phyloP scores from a whole-genome alignment of 2,329 filamentous ascomycete species.

The Beauveria sp. region DNA sequence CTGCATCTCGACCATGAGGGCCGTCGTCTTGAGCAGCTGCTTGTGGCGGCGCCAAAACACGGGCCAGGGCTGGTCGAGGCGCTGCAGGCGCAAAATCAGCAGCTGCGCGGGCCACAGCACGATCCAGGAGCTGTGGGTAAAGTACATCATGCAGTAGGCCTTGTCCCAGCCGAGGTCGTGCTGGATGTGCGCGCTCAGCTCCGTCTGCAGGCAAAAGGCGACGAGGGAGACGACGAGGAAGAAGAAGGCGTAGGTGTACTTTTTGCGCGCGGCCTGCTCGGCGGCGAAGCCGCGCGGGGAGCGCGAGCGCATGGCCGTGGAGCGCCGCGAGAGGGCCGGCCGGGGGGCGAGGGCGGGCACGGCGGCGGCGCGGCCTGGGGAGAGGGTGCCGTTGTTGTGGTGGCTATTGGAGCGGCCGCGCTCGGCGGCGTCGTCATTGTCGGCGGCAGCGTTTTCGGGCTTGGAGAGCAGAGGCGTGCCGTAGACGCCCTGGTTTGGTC shows the following conservation, averaged over 20 bases:
- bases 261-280: conserved; percentile 53
- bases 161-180: conserved; percentile 91
- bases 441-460: conserved; percentile 17
- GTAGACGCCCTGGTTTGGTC: conserved; percentile 38
- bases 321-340: conserved; percentile 34
- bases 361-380: conserved; percentile 20
- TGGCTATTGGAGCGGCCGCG: conserved; percentile 17
- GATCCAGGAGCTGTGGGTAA: conserved; percentile 92
- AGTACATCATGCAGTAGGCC: conserved; percentile 98
- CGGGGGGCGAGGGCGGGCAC: conserved; percentile 16
- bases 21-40: conserved; percentile 43
- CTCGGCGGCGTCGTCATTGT: conserved; percentile 17
- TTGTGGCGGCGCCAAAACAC: conserved; percentile 70
- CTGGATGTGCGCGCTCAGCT: conserved; percentile 92
- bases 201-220: conserved; percentile 89
- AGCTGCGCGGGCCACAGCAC: conserved; percentile 85
- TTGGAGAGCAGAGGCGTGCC: conserved; percentile 34
- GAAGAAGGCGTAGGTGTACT: conserved; percentile 79
- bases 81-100: conserved; percentile 69
- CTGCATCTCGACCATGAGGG: conserved; percentile 78
- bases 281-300: conserved; percentile 52
- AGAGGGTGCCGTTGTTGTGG: conserved; percentile 15
- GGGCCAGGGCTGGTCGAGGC: conserved; percentile 69
- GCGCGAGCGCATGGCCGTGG: conserved; percentile 63
- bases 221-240: conserved; percentile 79